Conservation (phyloP, 495 filamentous ascomycete species). For the Tuber calosporum region DNA sequence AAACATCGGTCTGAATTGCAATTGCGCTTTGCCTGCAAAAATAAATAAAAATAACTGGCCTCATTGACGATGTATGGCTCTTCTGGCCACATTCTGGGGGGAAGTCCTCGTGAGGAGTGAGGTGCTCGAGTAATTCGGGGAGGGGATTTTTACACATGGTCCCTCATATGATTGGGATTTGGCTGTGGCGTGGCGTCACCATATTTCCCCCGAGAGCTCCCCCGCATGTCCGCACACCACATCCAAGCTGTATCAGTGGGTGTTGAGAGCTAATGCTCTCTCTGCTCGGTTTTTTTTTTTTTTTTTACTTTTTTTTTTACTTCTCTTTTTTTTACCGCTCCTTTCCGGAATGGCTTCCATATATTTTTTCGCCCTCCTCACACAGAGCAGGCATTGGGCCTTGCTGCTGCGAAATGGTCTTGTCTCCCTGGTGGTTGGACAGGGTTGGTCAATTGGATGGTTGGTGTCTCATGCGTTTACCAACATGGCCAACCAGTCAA, state of each 20-base stretch:
- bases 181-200: conserved; percentile 1
- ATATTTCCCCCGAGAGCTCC: not conserved
- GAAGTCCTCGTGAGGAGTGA: not conserved
- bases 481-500: not conserved
- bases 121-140: not conserved
- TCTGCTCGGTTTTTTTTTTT: not conserved
- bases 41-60: not conserved
- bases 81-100: not conserved
- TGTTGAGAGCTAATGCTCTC: not conserved
- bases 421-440: not conserved
- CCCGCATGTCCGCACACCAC: not conserved
- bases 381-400: not conserved
- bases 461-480: not conserved
- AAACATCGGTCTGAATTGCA: not conserved
- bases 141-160: not conserved
- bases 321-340: not conserved
- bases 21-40: not conserved
- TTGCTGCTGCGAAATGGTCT: not conserved
- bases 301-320: not conserved
- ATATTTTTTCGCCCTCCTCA: conserved; percentile 5
- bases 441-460: not conserved
- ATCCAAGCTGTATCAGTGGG: not conserved
- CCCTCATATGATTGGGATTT: not conserved
- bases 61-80: not conserved
- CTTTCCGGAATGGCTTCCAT: not conserved